Evolutionary conservation across 345 rosid species (phyloP).

Genomic region (Anastatica hierochuntica): DNA sequence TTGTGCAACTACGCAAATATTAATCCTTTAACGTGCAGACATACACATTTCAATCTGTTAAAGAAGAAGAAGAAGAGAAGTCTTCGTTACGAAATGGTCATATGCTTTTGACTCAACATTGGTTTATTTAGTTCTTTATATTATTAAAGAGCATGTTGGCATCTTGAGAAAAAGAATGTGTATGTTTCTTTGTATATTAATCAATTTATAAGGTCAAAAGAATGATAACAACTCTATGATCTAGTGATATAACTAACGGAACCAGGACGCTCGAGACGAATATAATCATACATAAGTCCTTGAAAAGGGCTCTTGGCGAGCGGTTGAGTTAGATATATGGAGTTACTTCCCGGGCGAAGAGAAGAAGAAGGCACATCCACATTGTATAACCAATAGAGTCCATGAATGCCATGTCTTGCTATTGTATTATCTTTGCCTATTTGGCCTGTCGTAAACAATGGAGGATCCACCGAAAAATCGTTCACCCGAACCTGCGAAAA

Average conservation of each 20-base stretch:
- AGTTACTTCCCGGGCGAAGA: conserved; percentile 41
- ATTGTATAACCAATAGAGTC: conserved; percentile 47
- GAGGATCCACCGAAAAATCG: conserved; percentile 27
- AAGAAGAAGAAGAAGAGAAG: conserved; percentile 6
- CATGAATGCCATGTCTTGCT: conserved; percentile 84
- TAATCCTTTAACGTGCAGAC: conserved; percentile 20
- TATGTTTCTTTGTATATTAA: not conserved
- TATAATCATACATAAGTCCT: conserved; percentile 83
- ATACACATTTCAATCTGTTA: conserved; percentile 10
- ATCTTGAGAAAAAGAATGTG: not conserved
- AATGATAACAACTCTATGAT: too few relatives aligned
- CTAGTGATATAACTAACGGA: conserved; percentile 9
- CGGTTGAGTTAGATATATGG: conserved; percentile 51
- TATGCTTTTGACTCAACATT: conserved; percentile 21
- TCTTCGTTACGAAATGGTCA: conserved; percentile 13
- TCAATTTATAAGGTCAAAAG: too few relatives aligned
- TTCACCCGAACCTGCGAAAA: conserved; percentile 47
- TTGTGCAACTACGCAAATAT: not conserved
- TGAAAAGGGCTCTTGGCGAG: conserved; percentile 43
- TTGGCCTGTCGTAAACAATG: conserved; percentile 49
- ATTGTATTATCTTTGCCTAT: conserved; percentile 73
- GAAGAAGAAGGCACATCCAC: conserved; percentile 36
- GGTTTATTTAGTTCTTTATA: too few relatives aligned
- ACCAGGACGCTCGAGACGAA: conserved; percentile 56
- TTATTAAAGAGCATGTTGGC: too few relatives aligned